Percentiles rank a stretch among this genome's conserved stretches.
These are phyloP conservation scores for Cyberlindnera saturnus DNA, from an alignment of 805 yeast species.

Conservation along the genomic window DNA sequence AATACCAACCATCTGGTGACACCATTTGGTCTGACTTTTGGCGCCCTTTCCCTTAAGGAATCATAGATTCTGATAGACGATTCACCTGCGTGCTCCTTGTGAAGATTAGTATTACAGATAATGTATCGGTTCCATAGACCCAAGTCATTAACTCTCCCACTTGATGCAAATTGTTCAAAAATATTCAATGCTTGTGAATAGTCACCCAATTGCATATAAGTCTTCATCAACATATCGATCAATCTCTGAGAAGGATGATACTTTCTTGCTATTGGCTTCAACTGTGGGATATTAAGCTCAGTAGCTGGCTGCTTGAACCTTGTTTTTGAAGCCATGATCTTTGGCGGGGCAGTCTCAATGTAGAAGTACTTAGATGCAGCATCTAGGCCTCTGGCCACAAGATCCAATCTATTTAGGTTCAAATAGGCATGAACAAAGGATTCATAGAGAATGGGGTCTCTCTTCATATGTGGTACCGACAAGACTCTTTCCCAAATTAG, in stretches of 20 bases:
- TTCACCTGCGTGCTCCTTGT: conserved; percentile 9
- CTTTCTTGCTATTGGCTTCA: conserved; percentile 9
- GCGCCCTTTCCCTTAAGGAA: conserved; percentile 4
- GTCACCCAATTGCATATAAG: conserved; percentile 14
- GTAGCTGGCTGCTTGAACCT: not conserved
- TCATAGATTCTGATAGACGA: conserved; percentile 14
- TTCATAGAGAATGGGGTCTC: conserved; percentile 17
- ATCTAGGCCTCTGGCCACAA: conserved; percentile 15
- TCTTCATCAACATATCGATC: conserved; percentile 17
- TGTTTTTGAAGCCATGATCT: conserved; percentile 1
- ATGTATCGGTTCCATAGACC: conserved; percentile 4
- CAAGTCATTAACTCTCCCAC: conserved; percentile 9
- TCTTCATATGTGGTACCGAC: conserved; percentile 6
- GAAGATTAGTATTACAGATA: conserved; percentile 5
- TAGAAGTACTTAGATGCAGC: conserved; percentile 15
- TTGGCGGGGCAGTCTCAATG: conserved; percentile 6
- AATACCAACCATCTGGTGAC: conserved; percentile 20
- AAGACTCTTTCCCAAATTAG: conserved; percentile 8
- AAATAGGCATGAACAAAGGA: conserved; percentile 14
- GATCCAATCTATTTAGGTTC: conserved; percentile 9
- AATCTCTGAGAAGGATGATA: conserved; percentile 16
- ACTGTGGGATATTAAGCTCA: not conserved
- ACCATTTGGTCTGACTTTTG: conserved; percentile 7
- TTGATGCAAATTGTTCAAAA: conserved; percentile 1
- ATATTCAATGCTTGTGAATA: conserved; percentile 8